Percentiles rank a stretch among this genome's conserved stretches.
phyloP scores from a whole-genome alignment of 257 asterid species.

The Handroanthus guayacan region DNA sequence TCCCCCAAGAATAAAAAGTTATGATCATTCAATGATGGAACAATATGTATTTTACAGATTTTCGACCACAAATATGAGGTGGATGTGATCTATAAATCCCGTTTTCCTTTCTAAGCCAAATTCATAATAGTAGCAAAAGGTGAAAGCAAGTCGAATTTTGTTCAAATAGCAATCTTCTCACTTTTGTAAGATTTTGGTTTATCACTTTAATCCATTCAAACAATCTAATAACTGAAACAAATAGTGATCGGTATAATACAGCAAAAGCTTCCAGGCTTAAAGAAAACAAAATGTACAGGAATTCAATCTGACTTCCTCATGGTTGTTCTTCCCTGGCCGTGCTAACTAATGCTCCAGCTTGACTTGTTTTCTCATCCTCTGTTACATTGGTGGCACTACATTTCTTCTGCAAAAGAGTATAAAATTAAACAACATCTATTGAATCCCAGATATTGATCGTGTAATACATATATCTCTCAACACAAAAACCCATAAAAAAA shows the following conservation, averaged over 20 bases:
- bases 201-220: neutral
- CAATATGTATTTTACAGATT: neutral
- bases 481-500: neutral
- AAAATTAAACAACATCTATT: neutral
- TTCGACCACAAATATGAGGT: neutral
- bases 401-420: slow-evolving; percentile 51
- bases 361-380: slow-evolving; percentile 40
- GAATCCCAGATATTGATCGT: too few species aligned
- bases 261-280: neutral
- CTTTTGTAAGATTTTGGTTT: neutral
- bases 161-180: slow-evolving; percentile 13
- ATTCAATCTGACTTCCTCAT: neutral
- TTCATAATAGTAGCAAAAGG: neutral
- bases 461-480: neutral
- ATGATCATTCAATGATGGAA: neutral
- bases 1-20: neutral
- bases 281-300: neutral
- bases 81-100: neutral
- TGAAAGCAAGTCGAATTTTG: slow-evolving; percentile 5
- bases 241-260: neutral
- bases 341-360: slow-evolving; percentile 39
- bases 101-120: neutral
- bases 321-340: slow-evolving; percentile 29
- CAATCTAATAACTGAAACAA: neutral
- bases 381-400: neutral